Conservation (phyloP, 306 rosid genomes). For the cucumber (Cucumis sativus) region DNA sequence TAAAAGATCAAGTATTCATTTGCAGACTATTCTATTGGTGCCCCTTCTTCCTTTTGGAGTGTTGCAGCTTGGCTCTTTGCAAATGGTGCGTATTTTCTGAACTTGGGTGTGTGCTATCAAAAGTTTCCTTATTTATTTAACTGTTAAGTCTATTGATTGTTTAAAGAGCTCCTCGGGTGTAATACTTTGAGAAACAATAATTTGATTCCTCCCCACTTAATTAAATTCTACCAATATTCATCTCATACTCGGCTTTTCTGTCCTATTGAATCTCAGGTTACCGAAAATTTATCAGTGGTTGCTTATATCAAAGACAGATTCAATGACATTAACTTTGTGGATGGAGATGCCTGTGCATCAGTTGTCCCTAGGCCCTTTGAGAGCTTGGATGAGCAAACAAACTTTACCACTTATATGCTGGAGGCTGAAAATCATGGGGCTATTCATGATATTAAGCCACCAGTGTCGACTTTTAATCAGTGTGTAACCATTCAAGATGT, state of each 20-base stretch:
- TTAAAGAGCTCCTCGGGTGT: not conserved
- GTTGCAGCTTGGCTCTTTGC: constrained; percentile 75
- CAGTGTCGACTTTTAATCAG: constrained; percentile 14
- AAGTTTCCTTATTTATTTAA: not conserved
- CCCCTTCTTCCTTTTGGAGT: constrained; percentile 86
- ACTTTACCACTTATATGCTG: constrained; percentile 11
- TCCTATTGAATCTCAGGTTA: constrained; percentile 44
- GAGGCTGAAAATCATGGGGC: constrained; percentile 20
- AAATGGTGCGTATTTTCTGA: constrained; percentile 42
- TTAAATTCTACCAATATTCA: not conserved
- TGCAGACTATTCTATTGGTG: constrained; percentile 76
- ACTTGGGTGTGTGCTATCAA: constrained; percentile 5
- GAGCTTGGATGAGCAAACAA: constrained; percentile 26
- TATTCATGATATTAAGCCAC: constrained; percentile 15
- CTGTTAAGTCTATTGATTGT: not conserved
- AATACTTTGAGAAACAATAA: not conserved
- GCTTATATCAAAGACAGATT: constrained; percentile 44
- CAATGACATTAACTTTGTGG: constrained; percentile 18
- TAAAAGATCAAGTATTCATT: not conserved
- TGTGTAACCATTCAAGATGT: constrained; percentile 18
- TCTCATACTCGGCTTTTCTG: constrained; percentile 17
- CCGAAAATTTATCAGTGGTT: constrained; percentile 51
- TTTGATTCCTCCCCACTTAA: not conserved
- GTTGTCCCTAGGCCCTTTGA: constrained; percentile 23
- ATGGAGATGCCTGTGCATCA: constrained; percentile 22